Base-by-base conservation (phyloP, 176 grass and related monocot genomes). In the Elaeis guineensis region DNA sequence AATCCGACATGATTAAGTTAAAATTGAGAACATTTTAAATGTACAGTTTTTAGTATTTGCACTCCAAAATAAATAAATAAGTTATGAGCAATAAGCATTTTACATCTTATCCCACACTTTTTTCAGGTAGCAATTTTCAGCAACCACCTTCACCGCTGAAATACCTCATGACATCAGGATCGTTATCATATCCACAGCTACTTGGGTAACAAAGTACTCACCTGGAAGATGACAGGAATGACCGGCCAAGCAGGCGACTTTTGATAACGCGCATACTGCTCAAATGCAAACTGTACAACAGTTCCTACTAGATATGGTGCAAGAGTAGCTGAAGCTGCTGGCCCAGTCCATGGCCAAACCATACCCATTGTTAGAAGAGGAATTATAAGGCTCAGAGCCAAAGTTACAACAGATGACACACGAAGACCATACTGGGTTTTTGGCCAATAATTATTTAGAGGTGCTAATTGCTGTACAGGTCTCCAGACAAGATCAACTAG, bases 271-370 rank as follows among this genome's bases (percentile, higher is more conserved):
- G 84, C 88, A 71, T 98, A 92, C 68, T 92, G 93, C 61, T 92
- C 93, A 7, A 98, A 89, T 62, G 76, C 67, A 72, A 98, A 92
- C 49, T 98, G 93, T 52, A 98, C 93, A 49, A 98, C 84, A 74
- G 92, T 76, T 14, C 93, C 93, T 49, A 92, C 87, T 19, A 98
- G 79, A 83, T 92, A 98, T 74, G 93, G 93, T 59, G 87, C 79
- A 72, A 98, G 83, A 71, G 87, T 92, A 19, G 93, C 93, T 77
- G 87, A 92, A 63, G 93, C 87, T 61, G 93, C 93, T 57, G 93
- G 93, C 18, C 93, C 93, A 50, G 88, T 92, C 93, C 88, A 98
- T 22, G 93, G 93, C 88, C 93, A 98, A 18, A 98, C 93, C 81
- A 98, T 71, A 20, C 88, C 88, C 93, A 98, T 98, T 62, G 93